phyloP scores from a whole-genome alignment of 495 filamentous ascomycete genomes.

The Aspergillus cristatus region DNA sequence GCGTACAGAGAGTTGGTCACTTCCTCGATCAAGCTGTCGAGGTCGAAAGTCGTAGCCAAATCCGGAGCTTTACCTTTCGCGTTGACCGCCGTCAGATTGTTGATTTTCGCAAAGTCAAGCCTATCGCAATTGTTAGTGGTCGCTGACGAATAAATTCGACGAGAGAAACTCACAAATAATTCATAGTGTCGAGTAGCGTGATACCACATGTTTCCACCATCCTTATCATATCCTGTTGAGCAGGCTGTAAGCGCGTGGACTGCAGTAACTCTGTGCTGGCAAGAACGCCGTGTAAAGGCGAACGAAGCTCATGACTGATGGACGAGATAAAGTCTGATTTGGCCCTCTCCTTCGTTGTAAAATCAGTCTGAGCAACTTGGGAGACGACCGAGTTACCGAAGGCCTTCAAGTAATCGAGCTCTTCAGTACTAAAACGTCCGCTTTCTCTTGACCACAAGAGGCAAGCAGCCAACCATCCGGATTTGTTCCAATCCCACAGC shows the following conservation, averaged over 20 bases:
- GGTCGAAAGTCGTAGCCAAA: constrained; percentile 9
- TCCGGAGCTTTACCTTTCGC: constrained; percentile 3
- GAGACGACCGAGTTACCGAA: constrained; percentile 56
- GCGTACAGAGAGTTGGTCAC: constrained; percentile 11
- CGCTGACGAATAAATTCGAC: not conserved
- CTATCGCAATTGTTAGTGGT: not conserved
- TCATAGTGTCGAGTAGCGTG: constrained; percentile 58
- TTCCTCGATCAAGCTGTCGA: constrained; percentile 11
- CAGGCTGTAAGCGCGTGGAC: constrained; percentile 39
- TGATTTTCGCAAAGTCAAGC: constrained; percentile 50
- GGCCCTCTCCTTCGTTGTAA: constrained; percentile 38
- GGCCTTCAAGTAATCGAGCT: constrained; percentile 44
- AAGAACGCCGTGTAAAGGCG: constrained; percentile 60
- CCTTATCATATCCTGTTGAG: constrained; percentile 48
- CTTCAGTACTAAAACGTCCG: constrained; percentile 34
- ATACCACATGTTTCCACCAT: constrained; percentile 55
- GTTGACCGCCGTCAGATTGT: constrained; percentile 22
- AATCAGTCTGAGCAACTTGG: constrained; percentile 46
- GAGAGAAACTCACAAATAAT: constrained; percentile 36
- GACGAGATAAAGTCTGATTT: constrained; percentile 66
- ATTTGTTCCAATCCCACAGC: constrained; percentile 51
- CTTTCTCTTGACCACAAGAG: constrained; percentile 47
- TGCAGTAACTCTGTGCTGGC: constrained; percentile 56
- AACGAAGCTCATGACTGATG: constrained; percentile 65
- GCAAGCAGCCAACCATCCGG: constrained; percentile 53